A percentile compares a stretch with the other conserved stretches of the same genome.
Conservation (phyloP, 108 stramenopile genomes). For the Seminavis robusta region DNA sequence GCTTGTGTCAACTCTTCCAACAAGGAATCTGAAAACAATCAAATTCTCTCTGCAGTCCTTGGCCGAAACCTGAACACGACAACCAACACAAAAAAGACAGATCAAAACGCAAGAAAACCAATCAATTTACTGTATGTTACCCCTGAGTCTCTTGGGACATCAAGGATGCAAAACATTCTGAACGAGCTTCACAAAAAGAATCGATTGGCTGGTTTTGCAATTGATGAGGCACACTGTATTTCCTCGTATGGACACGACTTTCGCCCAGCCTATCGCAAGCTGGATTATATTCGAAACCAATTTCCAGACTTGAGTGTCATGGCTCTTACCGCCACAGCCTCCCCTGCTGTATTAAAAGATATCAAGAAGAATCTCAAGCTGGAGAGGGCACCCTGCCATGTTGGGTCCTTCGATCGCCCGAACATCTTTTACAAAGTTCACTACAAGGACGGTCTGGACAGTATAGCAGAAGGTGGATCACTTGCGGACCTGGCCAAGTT, state of each 20-base stretch:
- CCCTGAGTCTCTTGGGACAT: conserved; percentile 89
- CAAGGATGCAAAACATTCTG: conserved; percentile 63
- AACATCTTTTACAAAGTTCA: conserved; percentile 91
- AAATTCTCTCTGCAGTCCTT: conserved; percentile 43
- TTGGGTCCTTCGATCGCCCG: conserved; percentile 87
- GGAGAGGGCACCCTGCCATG: conserved; percentile 31
- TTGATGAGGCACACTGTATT: conserved; percentile 98
- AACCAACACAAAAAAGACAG: conserved; percentile 13
- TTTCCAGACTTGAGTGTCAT: conserved; percentile 86
- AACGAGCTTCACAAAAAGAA: conserved; percentile 55
- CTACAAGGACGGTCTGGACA: conserved; percentile 45
- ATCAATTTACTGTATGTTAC: conserved; percentile 90
- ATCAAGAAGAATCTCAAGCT: conserved; percentile 62
- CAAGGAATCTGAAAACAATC: conserved; percentile 44
- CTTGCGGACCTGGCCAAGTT: conserved; percentile 45
- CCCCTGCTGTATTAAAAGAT: conserved; percentile 77
- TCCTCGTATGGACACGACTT: conserved; percentile 96
- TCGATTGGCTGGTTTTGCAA: conserved; percentile 78
- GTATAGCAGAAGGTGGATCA: conserved; percentile 23
- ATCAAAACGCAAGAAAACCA: neutral
- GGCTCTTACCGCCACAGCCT: conserved; percentile 94
- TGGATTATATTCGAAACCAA: conserved; percentile 61
- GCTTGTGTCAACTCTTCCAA: conserved; percentile 49
- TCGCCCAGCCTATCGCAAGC: conserved; percentile 62
- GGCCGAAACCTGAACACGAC: conserved; percentile 13